Conservation (phyloP, 352 stramenopile species). For the Phytophthora niederhauseri region DNA sequence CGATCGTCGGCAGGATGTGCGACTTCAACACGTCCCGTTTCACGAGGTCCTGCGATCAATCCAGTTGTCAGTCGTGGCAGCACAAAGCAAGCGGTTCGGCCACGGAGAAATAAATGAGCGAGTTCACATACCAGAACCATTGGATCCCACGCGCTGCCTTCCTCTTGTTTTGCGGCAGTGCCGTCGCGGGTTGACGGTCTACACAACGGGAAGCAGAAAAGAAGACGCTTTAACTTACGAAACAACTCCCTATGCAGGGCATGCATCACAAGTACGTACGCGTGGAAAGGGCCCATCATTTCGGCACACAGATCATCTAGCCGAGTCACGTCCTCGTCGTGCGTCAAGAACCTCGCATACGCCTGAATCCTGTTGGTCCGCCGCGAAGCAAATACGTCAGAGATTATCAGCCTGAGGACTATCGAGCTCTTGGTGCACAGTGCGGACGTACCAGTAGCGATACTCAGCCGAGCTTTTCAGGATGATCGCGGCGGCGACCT, state of each 20-base stretch:
- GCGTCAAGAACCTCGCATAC: constrained; percentile 81
- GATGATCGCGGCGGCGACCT: constrained; percentile 63
- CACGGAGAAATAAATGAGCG: constrained; percentile 13
- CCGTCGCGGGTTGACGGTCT: constrained; percentile 23
- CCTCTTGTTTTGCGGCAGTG: constrained; percentile 3
- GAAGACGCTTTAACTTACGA: not conserved
- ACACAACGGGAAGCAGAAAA: constrained; percentile 2
- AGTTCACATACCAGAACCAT: constrained; percentile 51
- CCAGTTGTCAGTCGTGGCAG: constrained; percentile 19
- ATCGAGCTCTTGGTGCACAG: not conserved
- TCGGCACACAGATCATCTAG: constrained; percentile 82
- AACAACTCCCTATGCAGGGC: not conserved
- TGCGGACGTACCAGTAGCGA: constrained; percentile 72
- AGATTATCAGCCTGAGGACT: not conserved
- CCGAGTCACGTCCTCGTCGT: constrained; percentile 78
- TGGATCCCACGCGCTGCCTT: constrained; percentile 38
- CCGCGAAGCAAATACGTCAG: not conserved
- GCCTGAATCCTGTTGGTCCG: constrained; percentile 63
- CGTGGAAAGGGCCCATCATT: constrained; percentile 78
- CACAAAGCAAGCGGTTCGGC: constrained; percentile 9
- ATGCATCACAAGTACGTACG: constrained; percentile 31
- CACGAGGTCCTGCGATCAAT: constrained; percentile 48
- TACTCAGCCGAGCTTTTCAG: constrained; percentile 81
- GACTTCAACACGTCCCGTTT: constrained; percentile 82
- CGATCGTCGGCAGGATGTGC: constrained; percentile 79